phyloP scores from a whole-genome alignment of 192 early-diverging fungal genomes.

The Backusella australiensis region DNA sequence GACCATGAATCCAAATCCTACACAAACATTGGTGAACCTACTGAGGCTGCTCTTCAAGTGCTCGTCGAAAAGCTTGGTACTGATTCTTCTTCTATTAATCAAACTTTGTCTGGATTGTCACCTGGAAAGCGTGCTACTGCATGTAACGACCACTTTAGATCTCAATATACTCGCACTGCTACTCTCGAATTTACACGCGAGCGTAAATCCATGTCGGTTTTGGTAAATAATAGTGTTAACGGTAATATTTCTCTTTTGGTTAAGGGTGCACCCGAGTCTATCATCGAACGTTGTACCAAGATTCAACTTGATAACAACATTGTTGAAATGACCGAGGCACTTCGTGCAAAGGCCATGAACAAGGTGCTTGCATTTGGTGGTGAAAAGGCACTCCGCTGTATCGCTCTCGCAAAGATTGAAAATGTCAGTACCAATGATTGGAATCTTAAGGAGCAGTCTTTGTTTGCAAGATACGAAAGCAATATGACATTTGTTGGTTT shows the following conservation, averaged over 20 bases:
- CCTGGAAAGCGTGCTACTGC: conserved; percentile 60
- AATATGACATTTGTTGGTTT: conserved; percentile 94
- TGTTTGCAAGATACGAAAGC: conserved; percentile 73
- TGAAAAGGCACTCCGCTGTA: conserved; percentile 76
- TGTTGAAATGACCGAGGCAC: conserved; percentile 61
- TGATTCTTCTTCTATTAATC: conserved; percentile 66
- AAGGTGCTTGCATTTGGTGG: conserved; percentile 79
- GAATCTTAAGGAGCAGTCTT: conserved; percentile 58
- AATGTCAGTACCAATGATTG: conserved; percentile 47
- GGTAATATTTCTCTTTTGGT: conserved; percentile 62
- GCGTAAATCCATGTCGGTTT: conserved; percentile 98
- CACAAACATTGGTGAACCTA: conserved; percentile 92
- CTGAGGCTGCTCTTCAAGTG: conserved; percentile 94
- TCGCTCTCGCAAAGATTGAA: conserved; percentile 88
- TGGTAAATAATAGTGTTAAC: conserved; percentile 48
- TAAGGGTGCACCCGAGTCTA: conserved; percentile 94
- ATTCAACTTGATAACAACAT: conserved; percentile 48
- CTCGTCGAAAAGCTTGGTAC: conserved; percentile 94
- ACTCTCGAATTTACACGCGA: conserved; percentile 96
- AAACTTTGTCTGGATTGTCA: conserved; percentile 43
- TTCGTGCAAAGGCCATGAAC: conserved; percentile 57
- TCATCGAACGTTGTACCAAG: conserved; percentile 82
- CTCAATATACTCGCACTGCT: conserved; percentile 54
- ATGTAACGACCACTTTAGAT: conserved; percentile 72
- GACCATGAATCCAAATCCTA: conserved; percentile 61